A percentile compares a stretch with the other conserved stretches of the same genome.
These are phyloP conservation scores for Pichia sporocuriosa DNA, from an alignment of 805 yeast species.

Conservation along the genomic window DNA sequence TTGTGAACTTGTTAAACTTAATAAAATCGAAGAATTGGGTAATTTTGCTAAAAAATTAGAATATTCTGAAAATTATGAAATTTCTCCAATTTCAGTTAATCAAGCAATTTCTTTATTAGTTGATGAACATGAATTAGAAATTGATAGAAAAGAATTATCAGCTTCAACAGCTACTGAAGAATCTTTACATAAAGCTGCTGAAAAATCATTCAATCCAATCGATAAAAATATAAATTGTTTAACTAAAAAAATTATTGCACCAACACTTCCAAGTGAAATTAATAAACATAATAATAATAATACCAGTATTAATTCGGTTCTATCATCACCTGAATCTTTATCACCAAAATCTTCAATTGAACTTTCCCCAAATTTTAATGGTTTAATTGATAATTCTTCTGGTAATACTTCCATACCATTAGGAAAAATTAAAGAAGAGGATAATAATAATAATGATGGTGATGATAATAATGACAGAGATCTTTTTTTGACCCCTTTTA, in stretches of 20 bases:
- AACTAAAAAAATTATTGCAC: neutral
- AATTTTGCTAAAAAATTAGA: slow-evolving; percentile 11
- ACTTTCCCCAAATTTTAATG: slow-evolving; percentile 8
- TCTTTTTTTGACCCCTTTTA: too few species aligned
- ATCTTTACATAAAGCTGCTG: slow-evolving; percentile 3
- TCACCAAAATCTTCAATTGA: slow-evolving; percentile 23
- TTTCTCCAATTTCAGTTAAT: slow-evolving; percentile 36
- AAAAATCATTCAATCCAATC: neutral
- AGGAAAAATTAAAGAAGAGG: slow-evolving; percentile 21
- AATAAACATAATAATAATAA: neutral
- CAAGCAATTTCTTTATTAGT: slow-evolving; percentile 39
- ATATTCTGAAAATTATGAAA: slow-evolving; percentile 17
- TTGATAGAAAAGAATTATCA: slow-evolving; percentile 5
- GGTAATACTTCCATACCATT: neutral
- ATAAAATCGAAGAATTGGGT: slow-evolving; percentile 3
- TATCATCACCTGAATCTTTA: slow-evolving; percentile 24
- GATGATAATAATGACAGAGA: too few species aligned
- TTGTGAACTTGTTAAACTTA: slow-evolving; percentile 22
- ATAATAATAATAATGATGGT: slow-evolving; percentile 7
- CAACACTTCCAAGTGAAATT: slow-evolving; percentile 11
- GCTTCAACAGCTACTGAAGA: slow-evolving; percentile 5
- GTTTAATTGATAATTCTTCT: neutral
- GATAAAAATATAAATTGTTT: neutral
- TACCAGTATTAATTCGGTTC: slow-evolving; percentile 4
- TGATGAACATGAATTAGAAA: slow-evolving; percentile 29